Evolutionary conservation across 2,329 filamentous ascomycete species (phyloP).

Genomic region (Cladophialophora bantiana): DNA sequence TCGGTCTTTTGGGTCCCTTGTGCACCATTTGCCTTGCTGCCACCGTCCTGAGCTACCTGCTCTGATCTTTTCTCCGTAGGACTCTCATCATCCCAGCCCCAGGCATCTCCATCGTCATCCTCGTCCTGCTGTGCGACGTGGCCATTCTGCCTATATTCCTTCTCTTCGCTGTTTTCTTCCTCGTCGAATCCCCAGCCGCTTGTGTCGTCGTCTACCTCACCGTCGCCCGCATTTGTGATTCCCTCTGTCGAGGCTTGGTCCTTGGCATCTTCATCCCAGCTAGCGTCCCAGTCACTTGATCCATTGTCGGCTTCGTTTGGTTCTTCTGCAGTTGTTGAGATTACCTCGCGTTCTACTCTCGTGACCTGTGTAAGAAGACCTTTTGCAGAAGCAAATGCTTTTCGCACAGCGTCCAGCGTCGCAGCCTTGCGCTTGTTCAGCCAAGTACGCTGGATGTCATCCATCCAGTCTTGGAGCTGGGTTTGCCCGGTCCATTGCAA

Average conservation of each 20-base stretch:
- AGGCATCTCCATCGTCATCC: slow-evolving; percentile 67
- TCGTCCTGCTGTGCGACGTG: slow-evolving; percentile 41
- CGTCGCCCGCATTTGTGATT: background rate
- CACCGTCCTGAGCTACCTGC: slow-evolving; percentile 2
- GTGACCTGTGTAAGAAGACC: slow-evolving; percentile 75
- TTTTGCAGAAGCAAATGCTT: slow-evolving; percentile 70
- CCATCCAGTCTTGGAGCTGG: slow-evolving; percentile 79
- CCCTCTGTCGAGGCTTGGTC: slow-evolving; percentile 3
- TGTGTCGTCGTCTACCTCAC: slow-evolving; percentile 58
- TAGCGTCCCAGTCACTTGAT: slow-evolving; percentile 74
- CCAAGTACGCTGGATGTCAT: slow-evolving; percentile 82
- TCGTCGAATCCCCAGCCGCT: slow-evolving; percentile 61
- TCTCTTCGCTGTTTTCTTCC: slow-evolving; percentile 42
- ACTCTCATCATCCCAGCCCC: slow-evolving; percentile 82
- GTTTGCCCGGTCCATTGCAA: slow-evolving; percentile 68
- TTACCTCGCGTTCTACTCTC: slow-evolving; percentile 80
- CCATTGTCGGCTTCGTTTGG: slow-evolving; percentile 48
- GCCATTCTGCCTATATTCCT: slow-evolving; percentile 47
- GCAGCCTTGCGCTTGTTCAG: slow-evolving; percentile 81
- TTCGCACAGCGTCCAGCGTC: slow-evolving; percentile 76
- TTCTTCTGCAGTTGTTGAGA: slow-evolving; percentile 68
- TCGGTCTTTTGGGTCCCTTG: slow-evolving; percentile 36
- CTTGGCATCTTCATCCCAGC: slow-evolving; percentile 69
- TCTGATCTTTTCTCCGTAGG: slow-evolving; percentile 46
- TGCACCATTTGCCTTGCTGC: slow-evolving; percentile 25